These are phyloP conservation scores for Candida koratica DNA, from an alignment of 805 yeast genomes.

Conservation along the genomic window DNA sequence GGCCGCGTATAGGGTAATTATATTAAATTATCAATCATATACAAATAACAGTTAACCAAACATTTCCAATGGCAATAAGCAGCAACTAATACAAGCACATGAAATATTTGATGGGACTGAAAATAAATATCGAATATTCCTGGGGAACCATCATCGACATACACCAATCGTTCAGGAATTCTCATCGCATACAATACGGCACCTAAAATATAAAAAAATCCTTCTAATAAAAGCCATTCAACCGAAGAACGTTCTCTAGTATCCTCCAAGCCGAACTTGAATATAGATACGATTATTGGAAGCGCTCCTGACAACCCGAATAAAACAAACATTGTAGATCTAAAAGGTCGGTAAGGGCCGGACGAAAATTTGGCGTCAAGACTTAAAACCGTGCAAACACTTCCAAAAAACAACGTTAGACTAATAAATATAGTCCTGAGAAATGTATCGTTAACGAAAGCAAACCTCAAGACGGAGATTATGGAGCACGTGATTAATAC, in stretches of 20 bases:
- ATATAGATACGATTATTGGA: constrained; percentile 59
- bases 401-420: constrained; percentile 54
- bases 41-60: constrained; percentile 51
- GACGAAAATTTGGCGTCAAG: constrained; percentile 64
- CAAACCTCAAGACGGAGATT: constrained; percentile 38
- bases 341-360: constrained; percentile 65
- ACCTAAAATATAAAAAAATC: constrained; percentile 69
- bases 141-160: constrained; percentile 19
- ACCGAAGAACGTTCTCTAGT: constrained; percentile 52
- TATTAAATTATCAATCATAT: constrained; percentile 21
- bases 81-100: constrained; percentile 71
- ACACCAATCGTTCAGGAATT: constrained; percentile 63
- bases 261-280: constrained; percentile 45
- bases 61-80: constrained; percentile 71
- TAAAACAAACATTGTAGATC: constrained; percentile 73
- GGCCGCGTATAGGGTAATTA: background rate
- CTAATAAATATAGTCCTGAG: constrained; percentile 37
- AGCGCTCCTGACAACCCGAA: constrained; percentile 77
- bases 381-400: constrained; percentile 59
- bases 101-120: constrained; percentile 83
- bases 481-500: constrained; percentile 62
- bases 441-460: constrained; percentile 41
- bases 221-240: constrained; percentile 65
- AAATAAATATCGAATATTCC: constrained; percentile 62
- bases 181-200: constrained; percentile 76